phyloP scores from a whole-genome alignment of 768 basidiomycete genomes.

The Aureoboletus auriporus region DNA sequence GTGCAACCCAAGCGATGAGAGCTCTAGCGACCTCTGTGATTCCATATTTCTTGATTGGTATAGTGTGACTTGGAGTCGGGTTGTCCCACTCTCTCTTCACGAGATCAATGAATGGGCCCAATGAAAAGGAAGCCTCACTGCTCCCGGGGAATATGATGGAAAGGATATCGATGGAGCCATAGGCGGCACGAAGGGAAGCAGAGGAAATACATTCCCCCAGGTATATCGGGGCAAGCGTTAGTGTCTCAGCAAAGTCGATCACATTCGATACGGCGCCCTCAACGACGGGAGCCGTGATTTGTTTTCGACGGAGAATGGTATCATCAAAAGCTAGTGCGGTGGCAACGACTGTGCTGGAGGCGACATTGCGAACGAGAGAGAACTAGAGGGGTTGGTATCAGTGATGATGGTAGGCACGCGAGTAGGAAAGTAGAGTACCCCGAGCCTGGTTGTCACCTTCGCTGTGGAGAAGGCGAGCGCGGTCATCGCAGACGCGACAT shows the following conservation, averaged over 20 bases:
- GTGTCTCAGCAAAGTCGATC: constrained; percentile 62
- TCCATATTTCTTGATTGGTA: constrained; percentile 59
- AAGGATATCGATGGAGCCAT: constrained; percentile 71
- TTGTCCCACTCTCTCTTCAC: constrained; percentile 76
- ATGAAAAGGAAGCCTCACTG: constrained; percentile 77
- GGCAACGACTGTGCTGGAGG: constrained; percentile 52
- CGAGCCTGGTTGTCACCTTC: constrained; percentile 64
- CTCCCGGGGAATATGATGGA: constrained; percentile 69
- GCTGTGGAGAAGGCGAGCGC: constrained; percentile 65
- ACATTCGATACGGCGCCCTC: constrained; percentile 57
- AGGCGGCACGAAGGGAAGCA: constrained; percentile 68
- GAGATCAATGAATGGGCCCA: constrained; percentile 74
- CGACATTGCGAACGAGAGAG: constrained; percentile 58
- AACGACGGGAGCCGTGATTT: constrained; percentile 55
- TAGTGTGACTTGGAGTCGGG: constrained; percentile 44
- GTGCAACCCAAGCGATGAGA: constrained; percentile 73
- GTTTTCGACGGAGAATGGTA: constrained; percentile 59
- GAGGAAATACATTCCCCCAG: constrained; percentile 74
- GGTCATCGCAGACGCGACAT: constrained; percentile 60
- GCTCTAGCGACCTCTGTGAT: constrained; percentile 65
- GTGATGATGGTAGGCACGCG: constrained; percentile 1
- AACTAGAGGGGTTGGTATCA: constrained; percentile 46
- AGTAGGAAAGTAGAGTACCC: constrained; percentile 41
- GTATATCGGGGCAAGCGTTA: constrained; percentile 71
- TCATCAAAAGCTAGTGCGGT: constrained; percentile 61